Evolutionary conservation across 2,329 filamentous ascomycete genomes (phyloP), one percentile per base, ranked within the genome.

Genomic region (Didymosphaeria variabile): DNA sequence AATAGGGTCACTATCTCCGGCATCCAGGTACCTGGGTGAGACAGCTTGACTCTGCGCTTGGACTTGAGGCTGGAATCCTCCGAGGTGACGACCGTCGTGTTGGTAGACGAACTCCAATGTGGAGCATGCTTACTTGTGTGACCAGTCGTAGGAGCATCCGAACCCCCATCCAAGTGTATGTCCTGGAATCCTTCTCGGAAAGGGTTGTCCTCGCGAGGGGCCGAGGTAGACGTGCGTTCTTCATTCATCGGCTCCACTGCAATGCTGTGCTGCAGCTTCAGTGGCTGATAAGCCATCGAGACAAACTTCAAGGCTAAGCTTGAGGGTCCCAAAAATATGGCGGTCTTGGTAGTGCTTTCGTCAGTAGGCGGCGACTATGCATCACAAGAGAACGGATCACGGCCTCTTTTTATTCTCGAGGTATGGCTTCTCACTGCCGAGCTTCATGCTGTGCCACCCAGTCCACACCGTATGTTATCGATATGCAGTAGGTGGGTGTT

Each of bases 1-100:
- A 47, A n/a, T 17, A 63, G 45, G 38, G 62, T 60, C 51, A 65
- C 32, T 26, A 65, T 63, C 45, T 65, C 62, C 19, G 59, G 62
- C 12, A 45, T 55, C 62, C 62, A 65, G 19, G 60, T 56, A 10
- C 47, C 57, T 38, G 57, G 38, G 36, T 42, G 52, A 21, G 60
- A 60, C 36, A 55, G 32, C 12, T 38, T 55, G 52, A 60, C 34
- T 29, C 55, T 62, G 50, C 42, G 46, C 21, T 29, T 15, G 55
- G 60, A 54, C 51, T 58, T 56, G 45, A 60, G 44, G 52, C 62
- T 65, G 31, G 15, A n/a, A 15, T 32, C 23, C 13, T 49, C 26
- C 46, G 46, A 49, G 7, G 46, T 49, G 26, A 49, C 46, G 23
- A 49, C 26, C 1, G 46, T 49, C 7, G 46, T 49, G 13, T 49